Evolutionary conservation across 1,284 basidiomycete species (phyloP).

Genomic region (Cutaneotrichosporon arboriforme): DNA sequence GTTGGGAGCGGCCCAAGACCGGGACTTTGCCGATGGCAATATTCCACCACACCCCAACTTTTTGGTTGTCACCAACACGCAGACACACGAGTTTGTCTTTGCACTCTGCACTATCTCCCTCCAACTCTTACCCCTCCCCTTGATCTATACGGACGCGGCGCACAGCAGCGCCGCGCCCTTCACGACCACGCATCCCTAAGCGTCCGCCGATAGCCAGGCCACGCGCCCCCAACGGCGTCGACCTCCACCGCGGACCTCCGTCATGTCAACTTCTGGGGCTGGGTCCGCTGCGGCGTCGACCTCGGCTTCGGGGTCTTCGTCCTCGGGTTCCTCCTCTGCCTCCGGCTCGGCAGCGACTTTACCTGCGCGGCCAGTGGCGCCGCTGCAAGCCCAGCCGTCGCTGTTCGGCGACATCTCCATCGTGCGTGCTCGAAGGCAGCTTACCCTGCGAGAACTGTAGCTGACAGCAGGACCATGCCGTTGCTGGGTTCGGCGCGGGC

Average conservation of each 20-base stretch:
- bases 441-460: background rate
- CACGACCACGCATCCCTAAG: background rate
- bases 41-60: no score
- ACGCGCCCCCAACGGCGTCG: background rate
- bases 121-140: no score
- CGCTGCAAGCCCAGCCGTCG: constrained; percentile 18
- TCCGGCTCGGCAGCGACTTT: background rate
- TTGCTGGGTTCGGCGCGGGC: constrained; percentile 88
- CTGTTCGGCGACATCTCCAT: constrained; percentile 46
- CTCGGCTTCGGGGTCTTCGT: background rate
- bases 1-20: no score
- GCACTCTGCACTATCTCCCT: no score
- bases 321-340: background rate
- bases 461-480: constrained; percentile 68
- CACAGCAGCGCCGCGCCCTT: background rate
- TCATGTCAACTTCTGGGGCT: background rate
- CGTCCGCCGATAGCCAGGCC: background rate
- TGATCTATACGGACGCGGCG: no score
- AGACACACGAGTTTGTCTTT: no score
- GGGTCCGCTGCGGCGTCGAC: background rate
- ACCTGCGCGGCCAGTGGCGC: background rate
- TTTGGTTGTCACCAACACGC: no score
- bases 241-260: background rate
- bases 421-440: constrained; percentile 22
- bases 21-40: no score